phyloP scores from a whole-genome alignment of 345 rosid species.

The Lepidium didymum region DNA sequence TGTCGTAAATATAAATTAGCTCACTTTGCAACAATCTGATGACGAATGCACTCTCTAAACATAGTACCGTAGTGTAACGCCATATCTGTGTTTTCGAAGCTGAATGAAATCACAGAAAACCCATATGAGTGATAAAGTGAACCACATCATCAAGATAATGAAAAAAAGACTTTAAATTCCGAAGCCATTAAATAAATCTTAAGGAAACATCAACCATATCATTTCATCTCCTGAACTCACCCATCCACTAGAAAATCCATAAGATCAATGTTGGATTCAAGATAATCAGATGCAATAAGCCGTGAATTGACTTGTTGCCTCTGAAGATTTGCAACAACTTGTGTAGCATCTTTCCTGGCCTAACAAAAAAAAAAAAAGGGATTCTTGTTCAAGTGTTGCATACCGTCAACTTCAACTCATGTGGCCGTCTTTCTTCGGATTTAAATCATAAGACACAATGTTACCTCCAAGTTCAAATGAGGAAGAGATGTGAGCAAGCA shows the following conservation, averaged over 20 bases:
- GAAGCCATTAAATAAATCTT: background rate
- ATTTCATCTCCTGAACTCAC: slow-evolving; percentile 33
- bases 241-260: slow-evolving; percentile 70
- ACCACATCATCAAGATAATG: background rate
- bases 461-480: slow-evolving; percentile 79
- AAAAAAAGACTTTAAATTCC: background rate
- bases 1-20: background rate
- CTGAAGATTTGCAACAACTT: slow-evolving; percentile 95
- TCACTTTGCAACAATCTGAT: slow-evolving; percentile 92
- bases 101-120: slow-evolving; percentile 28
- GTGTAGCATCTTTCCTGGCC: slow-evolving; percentile 97
- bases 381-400: background rate
- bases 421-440: background rate
- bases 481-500: slow-evolving; percentile 70
- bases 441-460: background rate
- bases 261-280: slow-evolving; percentile 82
- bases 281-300: slow-evolving; percentile 80
- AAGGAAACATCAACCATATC: background rate
- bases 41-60: slow-evolving; percentile 98
- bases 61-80: slow-evolving; percentile 96
- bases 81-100: slow-evolving; percentile 79
- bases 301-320: slow-evolving; percentile 91
- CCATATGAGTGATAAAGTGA: background rate
- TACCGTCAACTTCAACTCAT: background rate
- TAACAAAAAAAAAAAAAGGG: slow-evolving; percentile 23